phyloP scores from a whole-genome alignment of 2,329 filamentous ascomycete species.

The Mycocentrospora acerina region DNA sequence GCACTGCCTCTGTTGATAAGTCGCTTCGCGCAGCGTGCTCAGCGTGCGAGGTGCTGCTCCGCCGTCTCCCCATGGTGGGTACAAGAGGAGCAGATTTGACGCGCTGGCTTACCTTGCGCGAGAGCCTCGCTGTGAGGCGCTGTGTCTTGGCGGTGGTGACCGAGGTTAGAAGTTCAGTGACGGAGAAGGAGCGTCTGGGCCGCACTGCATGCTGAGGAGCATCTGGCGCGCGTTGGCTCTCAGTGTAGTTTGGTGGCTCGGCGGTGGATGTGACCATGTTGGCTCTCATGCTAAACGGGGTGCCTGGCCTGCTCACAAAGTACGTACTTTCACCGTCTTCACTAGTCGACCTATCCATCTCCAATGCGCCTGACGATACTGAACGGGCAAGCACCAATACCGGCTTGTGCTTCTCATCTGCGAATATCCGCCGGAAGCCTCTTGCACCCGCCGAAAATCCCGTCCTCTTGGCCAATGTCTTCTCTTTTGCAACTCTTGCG shows the following conservation, averaged over 20 bases:
- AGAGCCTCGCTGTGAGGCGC: constrained; percentile 29
- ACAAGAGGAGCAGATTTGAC: constrained; percentile 36
- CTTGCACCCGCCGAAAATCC: constrained; percentile 42
- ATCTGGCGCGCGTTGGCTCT: constrained; percentile 12
- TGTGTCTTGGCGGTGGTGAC: constrained; percentile 43
- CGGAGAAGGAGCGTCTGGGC: constrained; percentile 53
- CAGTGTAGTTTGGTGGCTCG: constrained; percentile 12
- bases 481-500: constrained; percentile 35
- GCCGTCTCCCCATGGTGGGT: constrained; percentile 41
- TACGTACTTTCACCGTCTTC: constrained; percentile 44
- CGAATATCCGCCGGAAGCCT: constrained; percentile 47
- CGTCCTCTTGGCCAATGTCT: constrained; percentile 45
- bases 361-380: constrained; percentile 34
- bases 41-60: constrained; percentile 38
- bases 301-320: constrained; percentile 42
- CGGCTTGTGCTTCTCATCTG: constrained; percentile 47
- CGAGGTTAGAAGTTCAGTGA: constrained; percentile 47
- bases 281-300: constrained; percentile 37
- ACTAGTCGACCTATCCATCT: constrained; percentile 40
- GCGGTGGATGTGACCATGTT: constrained; percentile 26
- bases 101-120: constrained; percentile 35
- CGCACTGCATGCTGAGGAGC: constrained; percentile 28
- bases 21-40: constrained; percentile 44
- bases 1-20: constrained; percentile 28
- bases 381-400: constrained; percentile 52